Evolutionary conservation across 371 early-diverging fungal species (phyloP).

Genomic region (Syncephalastrum contaminatum): DNA sequence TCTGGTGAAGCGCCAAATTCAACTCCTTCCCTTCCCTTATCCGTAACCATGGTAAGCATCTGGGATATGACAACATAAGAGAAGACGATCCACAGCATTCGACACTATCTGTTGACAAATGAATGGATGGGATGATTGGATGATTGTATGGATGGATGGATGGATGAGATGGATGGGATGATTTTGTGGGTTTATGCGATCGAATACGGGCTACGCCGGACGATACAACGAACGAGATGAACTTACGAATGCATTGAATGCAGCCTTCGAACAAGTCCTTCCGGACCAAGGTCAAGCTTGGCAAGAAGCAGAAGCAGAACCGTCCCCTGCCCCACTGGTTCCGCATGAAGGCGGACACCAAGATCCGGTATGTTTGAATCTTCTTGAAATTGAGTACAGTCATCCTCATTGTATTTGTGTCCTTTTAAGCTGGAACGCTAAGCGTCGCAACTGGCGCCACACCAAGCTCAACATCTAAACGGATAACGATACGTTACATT

Average conservation of each 20-base stretch:
- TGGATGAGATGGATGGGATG: slow-evolving; percentile 8
- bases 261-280: slow-evolving; percentile 96
- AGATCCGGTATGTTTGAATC: slow-evolving; percentile 66
- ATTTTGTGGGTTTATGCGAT: not conserved
- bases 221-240: slow-evolving; percentile 41
- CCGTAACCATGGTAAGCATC: too few species aligned
- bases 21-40: too few species aligned
- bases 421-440: slow-evolving; percentile 82
- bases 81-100: not conserved
- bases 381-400: too few species aligned
- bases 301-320: slow-evolving; percentile 98
- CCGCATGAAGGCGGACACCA: slow-evolving; percentile 94
- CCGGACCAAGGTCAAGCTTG: slow-evolving; percentile 95
- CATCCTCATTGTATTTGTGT: too few species aligned
- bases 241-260: slow-evolving; percentile 1
- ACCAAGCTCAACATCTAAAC: slow-evolving; percentile 91
- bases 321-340: slow-evolving; percentile 98
- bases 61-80: slow-evolving; percentile 1
- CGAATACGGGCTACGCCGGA: slow-evolving; percentile 16
- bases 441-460: slow-evolving; percentile 97
- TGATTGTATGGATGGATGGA: slow-evolving; percentile 8
- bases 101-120: too few species aligned
- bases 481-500: too few species aligned
- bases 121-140: not conserved
- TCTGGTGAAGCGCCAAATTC: too few species aligned